A percentile compares a stretch with the other conserved stretches of the same genome.
Evolutionary conservation across 495 filamentous ascomycete genomes (phyloP).

Genomic region (Neurospora hispaniola): DNA sequence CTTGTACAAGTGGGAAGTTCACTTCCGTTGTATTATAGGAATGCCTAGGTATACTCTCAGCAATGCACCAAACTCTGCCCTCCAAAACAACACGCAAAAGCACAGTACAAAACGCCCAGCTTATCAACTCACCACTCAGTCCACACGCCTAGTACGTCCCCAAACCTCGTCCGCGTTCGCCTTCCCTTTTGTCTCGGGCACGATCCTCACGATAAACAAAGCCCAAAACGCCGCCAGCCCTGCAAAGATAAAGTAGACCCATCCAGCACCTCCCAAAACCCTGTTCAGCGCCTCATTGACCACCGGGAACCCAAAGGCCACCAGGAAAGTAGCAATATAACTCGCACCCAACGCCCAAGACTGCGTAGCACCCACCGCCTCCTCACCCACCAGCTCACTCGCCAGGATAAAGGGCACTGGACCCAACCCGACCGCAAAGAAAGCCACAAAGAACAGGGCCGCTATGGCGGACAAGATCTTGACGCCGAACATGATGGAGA

Average conservation of each 20-base stretch:
- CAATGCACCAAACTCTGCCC: background rate
- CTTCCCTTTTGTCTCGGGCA: conserved; percentile 82
- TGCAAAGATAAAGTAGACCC: conserved; percentile 82
- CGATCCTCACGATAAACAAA: conserved; percentile 52
- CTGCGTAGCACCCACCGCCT: conserved; percentile 84
- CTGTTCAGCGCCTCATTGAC: conserved; percentile 58
- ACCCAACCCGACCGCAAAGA: conserved; percentile 84
- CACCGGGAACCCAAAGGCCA: conserved; percentile 88
- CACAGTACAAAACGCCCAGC: background rate
- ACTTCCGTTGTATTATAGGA: too few relatives aligned
- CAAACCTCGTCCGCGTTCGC: conserved; percentile 77
- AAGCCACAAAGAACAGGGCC: conserved; percentile 73
- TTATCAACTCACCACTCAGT: conserved; percentile 21
- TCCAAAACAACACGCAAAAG: background rate
- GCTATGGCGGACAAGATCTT: conserved; percentile 68
- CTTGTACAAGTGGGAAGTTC: too few relatives aligned
- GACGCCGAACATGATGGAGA: conserved; percentile 59
- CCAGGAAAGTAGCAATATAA: conserved; percentile 83
- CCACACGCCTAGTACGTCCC: conserved; percentile 52
- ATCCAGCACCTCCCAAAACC: conserved; percentile 54
- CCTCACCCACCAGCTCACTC: conserved; percentile 75
- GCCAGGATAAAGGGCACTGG: conserved; percentile 92
- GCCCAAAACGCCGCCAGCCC: conserved; percentile 56
- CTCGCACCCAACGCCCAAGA: conserved; percentile 75
- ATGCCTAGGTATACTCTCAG: background rate